Evolutionary conservation across 2,329 filamentous ascomycete genomes (phyloP).

Genomic region (Chaetomium sp.): DNA sequence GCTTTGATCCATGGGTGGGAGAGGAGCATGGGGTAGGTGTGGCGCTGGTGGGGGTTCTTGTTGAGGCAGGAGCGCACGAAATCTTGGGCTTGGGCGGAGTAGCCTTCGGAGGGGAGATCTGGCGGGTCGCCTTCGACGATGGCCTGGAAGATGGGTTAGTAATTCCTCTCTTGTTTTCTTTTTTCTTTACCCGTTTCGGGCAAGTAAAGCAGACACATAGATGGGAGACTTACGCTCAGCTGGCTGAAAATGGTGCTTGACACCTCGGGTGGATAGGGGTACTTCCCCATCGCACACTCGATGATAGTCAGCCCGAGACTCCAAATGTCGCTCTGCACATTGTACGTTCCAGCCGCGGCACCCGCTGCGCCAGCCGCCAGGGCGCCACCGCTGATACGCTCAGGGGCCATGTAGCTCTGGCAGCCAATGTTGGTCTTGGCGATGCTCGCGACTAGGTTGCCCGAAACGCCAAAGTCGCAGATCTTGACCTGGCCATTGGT

Average conservation of each 20-base stretch:
- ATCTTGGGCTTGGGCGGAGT: constrained; percentile 70
- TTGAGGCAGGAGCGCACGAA: constrained; percentile 88
- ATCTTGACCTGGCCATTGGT: constrained; percentile 90
- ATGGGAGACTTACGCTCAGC: constrained; percentile 66
- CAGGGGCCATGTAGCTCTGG: constrained; percentile 98
- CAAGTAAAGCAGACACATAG: background rate
- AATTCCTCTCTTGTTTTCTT: constrained; percentile 3
- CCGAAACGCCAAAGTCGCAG: constrained; percentile 95
- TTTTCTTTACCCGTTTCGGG: background rate
- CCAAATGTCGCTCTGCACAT: constrained; percentile 97
- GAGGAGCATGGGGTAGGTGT: constrained; percentile 85
- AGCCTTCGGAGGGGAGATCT: constrained; percentile 70
- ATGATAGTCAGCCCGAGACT: constrained; percentile 90
- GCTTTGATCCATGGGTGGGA: constrained; percentile 76
- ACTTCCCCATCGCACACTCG: constrained; percentile 88
- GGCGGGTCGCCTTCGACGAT: constrained; percentile 98
- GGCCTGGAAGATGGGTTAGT: constrained; percentile 50
- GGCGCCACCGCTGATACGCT: constrained; percentile 83
- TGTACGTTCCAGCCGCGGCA: constrained; percentile 78
- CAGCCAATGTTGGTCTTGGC: constrained; percentile 98
- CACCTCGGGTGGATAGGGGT: constrained; percentile 94
- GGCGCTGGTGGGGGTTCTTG: constrained; percentile 86
- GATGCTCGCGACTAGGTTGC: constrained; percentile 93
- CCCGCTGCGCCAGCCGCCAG: constrained; percentile 55
- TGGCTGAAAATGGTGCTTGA: constrained; percentile 99